A percentile compares a stretch with the other conserved stretches of the same genome.
Evolutionary conservation across 305 asterid genomes (phyloP).

Genomic region (Solanum hybrid): DNA sequence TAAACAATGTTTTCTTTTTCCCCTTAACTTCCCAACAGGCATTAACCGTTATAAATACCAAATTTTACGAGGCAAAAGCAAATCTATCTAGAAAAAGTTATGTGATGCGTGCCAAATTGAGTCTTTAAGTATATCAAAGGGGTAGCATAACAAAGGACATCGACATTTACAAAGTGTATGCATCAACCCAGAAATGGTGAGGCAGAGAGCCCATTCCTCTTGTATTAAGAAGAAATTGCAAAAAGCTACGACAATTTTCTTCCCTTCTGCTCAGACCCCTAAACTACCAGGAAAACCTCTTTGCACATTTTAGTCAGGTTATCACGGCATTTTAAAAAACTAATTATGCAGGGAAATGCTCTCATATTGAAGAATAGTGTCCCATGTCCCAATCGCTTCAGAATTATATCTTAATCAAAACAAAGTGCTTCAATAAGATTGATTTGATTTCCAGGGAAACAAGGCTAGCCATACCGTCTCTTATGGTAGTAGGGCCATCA

Average conservation of each 20-base stretch:
- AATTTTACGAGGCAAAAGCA: background rate
- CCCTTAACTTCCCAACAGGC: background rate
- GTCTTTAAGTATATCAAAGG: background rate
- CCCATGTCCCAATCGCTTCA: background rate
- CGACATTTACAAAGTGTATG: background rate
- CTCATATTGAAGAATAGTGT: background rate
- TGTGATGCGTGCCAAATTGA: background rate
- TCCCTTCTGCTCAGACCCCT: background rate
- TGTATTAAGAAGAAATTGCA: background rate
- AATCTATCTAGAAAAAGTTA: background rate
- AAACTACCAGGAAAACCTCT: background rate
- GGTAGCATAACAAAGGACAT: background rate
- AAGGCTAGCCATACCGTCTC: slow-evolving; percentile 59
- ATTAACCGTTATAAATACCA: background rate
- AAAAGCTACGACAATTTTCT: background rate
- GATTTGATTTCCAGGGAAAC: background rate
- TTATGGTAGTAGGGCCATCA: slow-evolving; percentile 87
- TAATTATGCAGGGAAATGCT: background rate
- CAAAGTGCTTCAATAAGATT: background rate
- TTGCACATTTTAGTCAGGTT: background rate
- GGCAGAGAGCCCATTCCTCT: background rate
- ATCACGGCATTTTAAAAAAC: background rate
- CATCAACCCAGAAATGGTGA: background rate
- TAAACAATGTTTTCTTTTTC: background rate
- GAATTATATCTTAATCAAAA: background rate